These are phyloP conservation scores for Trichophyton schoenleinii DNA, from an alignment of 2,329 filamentous ascomycete species.

Conservation along the genomic window DNA sequence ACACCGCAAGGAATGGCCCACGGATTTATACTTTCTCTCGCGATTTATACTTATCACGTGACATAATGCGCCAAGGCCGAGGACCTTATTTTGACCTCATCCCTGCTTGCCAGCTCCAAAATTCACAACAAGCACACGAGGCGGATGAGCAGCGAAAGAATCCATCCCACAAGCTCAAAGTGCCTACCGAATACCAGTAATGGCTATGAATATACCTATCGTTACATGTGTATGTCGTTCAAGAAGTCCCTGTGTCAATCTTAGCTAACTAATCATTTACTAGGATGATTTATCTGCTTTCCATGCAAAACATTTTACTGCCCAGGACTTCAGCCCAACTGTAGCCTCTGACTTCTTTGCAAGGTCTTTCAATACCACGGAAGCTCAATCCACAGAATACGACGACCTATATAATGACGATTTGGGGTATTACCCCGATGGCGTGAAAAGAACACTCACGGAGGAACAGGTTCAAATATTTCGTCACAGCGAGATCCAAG, in stretches of 20 bases:
- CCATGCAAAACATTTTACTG: background rate
- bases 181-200: background rate
- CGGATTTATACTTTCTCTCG: too few relatives aligned
- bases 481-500: slow-evolving; percentile 72
- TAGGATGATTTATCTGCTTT: slow-evolving; percentile 2
- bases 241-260: background rate
- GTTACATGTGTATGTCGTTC: background rate
- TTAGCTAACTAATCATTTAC: background rate
- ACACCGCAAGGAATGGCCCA: too few relatives aligned
- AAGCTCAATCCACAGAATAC: background rate
- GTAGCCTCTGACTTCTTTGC: background rate
- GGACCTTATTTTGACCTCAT: too few relatives aligned
- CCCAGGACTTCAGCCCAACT: background rate
- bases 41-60: too few relatives aligned
- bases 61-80: too few relatives aligned
- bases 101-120: too few relatives aligned
- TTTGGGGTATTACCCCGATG: slow-evolving; percentile 76
- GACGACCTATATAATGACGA: slow-evolving; percentile 38
- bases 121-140: too few relatives aligned
- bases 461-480: slow-evolving; percentile 87
- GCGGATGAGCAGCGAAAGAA: too few relatives aligned
- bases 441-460: slow-evolving; percentile 76
- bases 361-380: background rate
- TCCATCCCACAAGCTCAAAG: background rate
- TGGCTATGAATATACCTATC: background rate